Evolutionary conservation across 2,329 filamentous ascomycete genomes (phyloP), one percentile per base, ranked within the genome.

Genomic region (Helotiales sp.): DNA sequence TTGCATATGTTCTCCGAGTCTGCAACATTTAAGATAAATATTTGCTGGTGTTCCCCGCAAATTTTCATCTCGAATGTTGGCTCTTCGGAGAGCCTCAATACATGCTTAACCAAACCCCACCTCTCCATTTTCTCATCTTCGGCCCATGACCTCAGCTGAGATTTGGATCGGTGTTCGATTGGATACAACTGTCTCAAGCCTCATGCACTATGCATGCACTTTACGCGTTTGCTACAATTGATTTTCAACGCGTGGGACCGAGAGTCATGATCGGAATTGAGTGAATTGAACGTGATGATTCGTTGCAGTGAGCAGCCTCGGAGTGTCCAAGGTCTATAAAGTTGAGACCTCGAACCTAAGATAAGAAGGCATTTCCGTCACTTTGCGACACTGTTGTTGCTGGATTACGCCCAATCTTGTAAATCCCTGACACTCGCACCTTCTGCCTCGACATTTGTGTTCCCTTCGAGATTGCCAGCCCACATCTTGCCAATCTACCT

Each of bases 271-370:
- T 40, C 27, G 34, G 31, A 24, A 24, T 49, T 56, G 46, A 46
- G 30, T 25, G 57, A 58, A 59, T 59, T 53, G 36, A 58, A 64
- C 61, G 64, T 60, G 63, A 57, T 64, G 57, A 65, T 67, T 65
- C 49, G 60, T 29, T 50, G 13, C 24, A 19, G 3, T 13, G 9
- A 15, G 12, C 2, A 13, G 12, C 27, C 54, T 58, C 58, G 56
- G 54, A 58, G 55, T 31, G 30, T 57, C 33, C 29, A 36, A 34
- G 8, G 15, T 33, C 52, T 62, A 63, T 65, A 63, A 63, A 59
- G 47, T 52, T n/a, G 38, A 58, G 53, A 49, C 15, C 8, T 12
- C 1, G 25, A 48, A 57, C 48, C 38, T 44, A n/a, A 30, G 30
- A 22, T 22, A 24, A 4, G 56, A 53, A 52, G 53, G 31, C 4